Evolutionary conservation across 129 eudicot species (phyloP).

Genomic region (Chrysanthemum lavandulifolium): DNA sequence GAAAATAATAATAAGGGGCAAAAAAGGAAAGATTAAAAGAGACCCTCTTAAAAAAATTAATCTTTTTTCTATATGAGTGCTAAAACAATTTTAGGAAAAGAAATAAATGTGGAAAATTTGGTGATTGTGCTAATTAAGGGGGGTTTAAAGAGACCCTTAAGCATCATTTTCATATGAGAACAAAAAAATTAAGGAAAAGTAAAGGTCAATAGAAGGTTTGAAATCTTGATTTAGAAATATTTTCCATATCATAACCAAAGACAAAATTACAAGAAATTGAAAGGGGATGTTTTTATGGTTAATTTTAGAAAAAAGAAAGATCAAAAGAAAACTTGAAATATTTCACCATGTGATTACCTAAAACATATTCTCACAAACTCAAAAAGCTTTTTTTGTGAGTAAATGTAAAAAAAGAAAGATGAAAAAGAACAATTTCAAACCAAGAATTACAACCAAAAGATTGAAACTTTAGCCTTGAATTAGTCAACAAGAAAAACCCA

Average conservation of each 20-base stretch:
- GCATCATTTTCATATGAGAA: too few species aligned
- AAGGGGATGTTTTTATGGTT: conserved; percentile 2
- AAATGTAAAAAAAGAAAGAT: not conserved
- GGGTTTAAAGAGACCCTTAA: too few species aligned
- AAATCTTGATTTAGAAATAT: conserved; percentile 12
- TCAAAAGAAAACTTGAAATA: conserved; percentile 1
- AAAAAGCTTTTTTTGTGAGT: not conserved
- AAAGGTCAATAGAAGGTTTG: too few species aligned
- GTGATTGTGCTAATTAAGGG: too few species aligned
- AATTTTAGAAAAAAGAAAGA: conserved; percentile 2
- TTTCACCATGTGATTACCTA: too few species aligned
- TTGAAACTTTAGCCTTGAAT: conserved; percentile 33
- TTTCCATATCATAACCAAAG: not conserved
- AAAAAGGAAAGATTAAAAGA: too few species aligned
- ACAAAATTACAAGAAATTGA: not conserved
- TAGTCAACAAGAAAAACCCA: conserved; percentile 23
- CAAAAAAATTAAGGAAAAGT: too few species aligned
- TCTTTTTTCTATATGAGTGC: too few species aligned
- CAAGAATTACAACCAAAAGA: conserved; percentile 10
- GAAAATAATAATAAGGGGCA: too few species aligned
- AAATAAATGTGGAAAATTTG: too few species aligned
- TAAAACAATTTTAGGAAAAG: too few species aligned
- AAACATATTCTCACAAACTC: not conserved
- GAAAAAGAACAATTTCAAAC: not conserved
- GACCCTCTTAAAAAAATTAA: too few species aligned